Evolutionary conservation across 495 filamentous ascomycete genomes (phyloP).

Genomic region (Ramalina peruviana): DNA sequence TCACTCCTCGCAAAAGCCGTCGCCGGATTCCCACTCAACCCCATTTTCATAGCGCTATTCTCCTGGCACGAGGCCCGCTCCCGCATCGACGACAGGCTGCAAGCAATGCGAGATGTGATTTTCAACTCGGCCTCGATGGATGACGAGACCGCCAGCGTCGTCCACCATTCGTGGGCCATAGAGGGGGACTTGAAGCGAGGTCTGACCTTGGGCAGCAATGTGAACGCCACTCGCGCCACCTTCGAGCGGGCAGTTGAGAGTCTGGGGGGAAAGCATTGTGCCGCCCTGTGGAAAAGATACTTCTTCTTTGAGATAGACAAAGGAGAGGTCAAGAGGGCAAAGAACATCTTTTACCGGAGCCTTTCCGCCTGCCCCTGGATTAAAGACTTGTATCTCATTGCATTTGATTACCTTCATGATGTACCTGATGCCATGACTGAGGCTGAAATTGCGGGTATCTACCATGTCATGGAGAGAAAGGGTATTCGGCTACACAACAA

Average conservation of each 20-base stretch:
- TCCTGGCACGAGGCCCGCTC: constrained; percentile 55
- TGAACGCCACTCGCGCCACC: constrained; percentile 45
- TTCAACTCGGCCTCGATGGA: constrained; percentile 13
- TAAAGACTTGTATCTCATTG: constrained; percentile 53
- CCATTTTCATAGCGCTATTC: constrained; percentile 58
- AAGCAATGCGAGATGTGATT: constrained; percentile 36
- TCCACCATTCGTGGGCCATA: constrained; percentile 53
- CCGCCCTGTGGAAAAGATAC: constrained; percentile 54
- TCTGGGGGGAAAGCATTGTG: constrained; percentile 17
- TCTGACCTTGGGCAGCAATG: constrained; percentile 33
- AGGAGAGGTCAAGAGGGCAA: constrained; percentile 29
- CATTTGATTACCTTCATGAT: constrained; percentile 37
- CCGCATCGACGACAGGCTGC: constrained; percentile 58
- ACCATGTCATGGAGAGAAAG: constrained; percentile 38
- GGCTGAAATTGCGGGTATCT: constrained; percentile 31
- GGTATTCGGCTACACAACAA: constrained; percentile 36
- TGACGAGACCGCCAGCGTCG: constrained; percentile 29
- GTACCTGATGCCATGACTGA: constrained; percentile 21
- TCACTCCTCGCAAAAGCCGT: constrained; percentile 44
- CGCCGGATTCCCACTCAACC: constrained; percentile 56
- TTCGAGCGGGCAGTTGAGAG: constrained; percentile 54
- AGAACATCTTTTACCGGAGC: constrained; percentile 32
- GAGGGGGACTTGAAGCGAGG: constrained; percentile 42
- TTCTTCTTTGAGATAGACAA: constrained; percentile 38
- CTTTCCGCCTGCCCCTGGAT: constrained; percentile 58